phyloP scores from a whole-genome alignment of 805 yeast genomes.

The Candida pseudofarinosa region DNA sequence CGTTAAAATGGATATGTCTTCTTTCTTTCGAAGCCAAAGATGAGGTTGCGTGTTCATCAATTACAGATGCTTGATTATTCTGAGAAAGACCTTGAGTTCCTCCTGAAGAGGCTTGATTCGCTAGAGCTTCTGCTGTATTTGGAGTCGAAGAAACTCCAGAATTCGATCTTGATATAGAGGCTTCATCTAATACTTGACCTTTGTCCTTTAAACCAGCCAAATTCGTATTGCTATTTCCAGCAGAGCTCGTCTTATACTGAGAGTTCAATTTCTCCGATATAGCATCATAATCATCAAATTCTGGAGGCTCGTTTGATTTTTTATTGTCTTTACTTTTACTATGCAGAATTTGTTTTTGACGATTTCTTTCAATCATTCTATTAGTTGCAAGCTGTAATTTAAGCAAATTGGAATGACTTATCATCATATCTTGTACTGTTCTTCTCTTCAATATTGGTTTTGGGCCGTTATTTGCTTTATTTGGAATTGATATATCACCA shows the following conservation, averaged over 20 bases:
- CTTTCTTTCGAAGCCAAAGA: conserved; percentile 23
- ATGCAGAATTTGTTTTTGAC: conserved; percentile 18
- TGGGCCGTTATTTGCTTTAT: conserved; percentile 30
- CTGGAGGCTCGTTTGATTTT: conserved; percentile 29
- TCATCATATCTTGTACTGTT: conserved; percentile 77
- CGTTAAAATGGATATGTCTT: conserved; percentile 88
- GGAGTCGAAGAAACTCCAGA: neutral
- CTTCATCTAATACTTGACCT: neutral
- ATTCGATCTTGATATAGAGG: neutral
- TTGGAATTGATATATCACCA: conserved; percentile 41
- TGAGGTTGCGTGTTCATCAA: neutral
- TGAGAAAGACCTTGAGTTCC: neutral
- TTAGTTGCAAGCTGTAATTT: conserved; percentile 39
- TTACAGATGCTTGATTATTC: neutral
- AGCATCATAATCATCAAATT: conserved; percentile 42
- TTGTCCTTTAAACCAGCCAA: neutral
- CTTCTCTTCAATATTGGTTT: conserved; percentile 89
- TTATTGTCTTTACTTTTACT: conserved; percentile 8
- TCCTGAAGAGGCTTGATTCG: neutral
- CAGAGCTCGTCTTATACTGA: conserved; percentile 24
- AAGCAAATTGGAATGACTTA: conserved; percentile 51
- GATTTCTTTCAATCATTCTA: conserved; percentile 27
- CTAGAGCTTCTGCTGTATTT: neutral
- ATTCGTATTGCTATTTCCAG: neutral
- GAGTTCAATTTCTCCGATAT: conserved; percentile 39